Evolutionary conservation across 495 filamentous ascomycete species (phyloP).

Genomic region (Talaromyces nanjingensis): DNA sequence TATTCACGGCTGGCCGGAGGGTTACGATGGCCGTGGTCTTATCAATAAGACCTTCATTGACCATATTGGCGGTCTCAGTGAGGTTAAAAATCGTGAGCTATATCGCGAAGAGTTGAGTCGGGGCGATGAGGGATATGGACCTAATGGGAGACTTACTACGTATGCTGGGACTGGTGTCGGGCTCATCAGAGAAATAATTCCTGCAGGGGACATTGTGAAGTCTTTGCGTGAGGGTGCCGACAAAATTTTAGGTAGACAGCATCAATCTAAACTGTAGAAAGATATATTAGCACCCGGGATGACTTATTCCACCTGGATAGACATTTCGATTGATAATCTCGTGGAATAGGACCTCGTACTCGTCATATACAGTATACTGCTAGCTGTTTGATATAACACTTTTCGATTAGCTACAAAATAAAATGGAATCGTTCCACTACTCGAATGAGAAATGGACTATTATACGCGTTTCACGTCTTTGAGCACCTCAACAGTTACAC

Average conservation of each 20-base stretch:
- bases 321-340: background rate
- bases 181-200: slow-evolving; percentile 22
- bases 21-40: slow-evolving; percentile 54
- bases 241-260: background rate
- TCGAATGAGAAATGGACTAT: too few relatives aligned
- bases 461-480: too few relatives aligned
- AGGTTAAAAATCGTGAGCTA: slow-evolving; percentile 46
- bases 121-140: slow-evolving; percentile 50
- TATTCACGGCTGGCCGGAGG: slow-evolving; percentile 54
- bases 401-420: too few relatives aligned
- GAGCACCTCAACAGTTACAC: too few relatives aligned
- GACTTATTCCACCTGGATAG: background rate
- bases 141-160: slow-evolving; percentile 52
- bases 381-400: too few relatives aligned
- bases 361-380: too few relatives aligned
- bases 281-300: background rate
- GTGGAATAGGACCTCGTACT: background rate
- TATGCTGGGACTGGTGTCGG: slow-evolving; percentile 50
- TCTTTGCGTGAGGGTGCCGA: slow-evolving; percentile 15
- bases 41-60: slow-evolving; percentile 56
- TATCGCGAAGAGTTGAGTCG: slow-evolving; percentile 42
- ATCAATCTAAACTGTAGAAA: background rate
- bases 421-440: too few relatives aligned
- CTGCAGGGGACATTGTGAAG: slow-evolving; percentile 25
- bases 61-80: slow-evolving; percentile 34